Conservation (phyloP, 2,329 filamentous ascomycete genomes). For the Penicillium paneum region DNA sequence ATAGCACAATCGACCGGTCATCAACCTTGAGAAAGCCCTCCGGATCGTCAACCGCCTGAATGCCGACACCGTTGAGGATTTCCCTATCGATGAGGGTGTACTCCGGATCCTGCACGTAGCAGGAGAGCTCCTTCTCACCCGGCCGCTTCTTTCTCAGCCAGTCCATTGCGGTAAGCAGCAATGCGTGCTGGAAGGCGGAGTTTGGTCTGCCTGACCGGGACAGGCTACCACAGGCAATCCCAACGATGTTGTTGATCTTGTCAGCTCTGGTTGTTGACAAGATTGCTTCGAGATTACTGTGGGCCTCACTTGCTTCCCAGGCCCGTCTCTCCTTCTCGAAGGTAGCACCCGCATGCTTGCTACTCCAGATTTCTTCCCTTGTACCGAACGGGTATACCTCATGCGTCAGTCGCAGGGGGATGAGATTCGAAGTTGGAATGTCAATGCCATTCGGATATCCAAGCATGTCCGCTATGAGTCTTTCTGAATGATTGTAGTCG, state of each 20-base stretch:
- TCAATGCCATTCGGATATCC: too few species aligned
- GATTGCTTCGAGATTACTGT: slow-evolving; percentile 10
- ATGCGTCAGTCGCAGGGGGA: not conserved
- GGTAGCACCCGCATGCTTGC: too few species aligned
- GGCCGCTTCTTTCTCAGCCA: slow-evolving; percentile 9
- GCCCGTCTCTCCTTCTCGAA: not conserved
- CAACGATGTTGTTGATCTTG: slow-evolving; percentile 25
- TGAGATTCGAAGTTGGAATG: not conserved
- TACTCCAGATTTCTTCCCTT: too few species aligned
- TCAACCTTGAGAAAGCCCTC: slow-evolving; percentile 40
- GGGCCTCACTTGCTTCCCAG: slow-evolving; percentile 23
- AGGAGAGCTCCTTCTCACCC: slow-evolving; percentile 13
- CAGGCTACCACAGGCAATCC: slow-evolving; percentile 23
- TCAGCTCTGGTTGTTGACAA: slow-evolving; percentile 8
- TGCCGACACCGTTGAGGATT: slow-evolving; percentile 17
- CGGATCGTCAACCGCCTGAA: slow-evolving; percentile 27
- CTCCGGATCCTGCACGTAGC: slow-evolving; percentile 31
- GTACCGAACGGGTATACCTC: too few species aligned
- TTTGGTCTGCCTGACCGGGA: not conserved
- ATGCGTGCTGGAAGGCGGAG: slow-evolving; percentile 21
- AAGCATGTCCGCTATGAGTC: not conserved
- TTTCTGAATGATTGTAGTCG: not conserved
- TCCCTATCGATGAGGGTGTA: slow-evolving; percentile 15
- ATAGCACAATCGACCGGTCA: slow-evolving; percentile 39
- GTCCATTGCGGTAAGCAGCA: slow-evolving; percentile 22